Conservation (phyloP, 2,329 filamentous ascomycete species). For the Neocatenulostroma microsporum region DNA sequence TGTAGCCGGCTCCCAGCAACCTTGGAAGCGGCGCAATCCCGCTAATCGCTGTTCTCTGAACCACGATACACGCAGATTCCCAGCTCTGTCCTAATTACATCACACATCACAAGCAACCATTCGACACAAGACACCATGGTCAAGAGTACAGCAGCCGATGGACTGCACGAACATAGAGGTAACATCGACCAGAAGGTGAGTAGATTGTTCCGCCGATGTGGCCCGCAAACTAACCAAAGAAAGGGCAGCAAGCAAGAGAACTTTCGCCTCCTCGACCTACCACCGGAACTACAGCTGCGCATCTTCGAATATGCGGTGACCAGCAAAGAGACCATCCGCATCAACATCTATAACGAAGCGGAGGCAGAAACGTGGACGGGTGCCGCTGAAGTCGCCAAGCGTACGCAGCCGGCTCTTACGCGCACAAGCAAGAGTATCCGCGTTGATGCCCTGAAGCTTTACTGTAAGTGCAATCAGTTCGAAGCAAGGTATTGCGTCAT, state of each 20-base stretch:
- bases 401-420: neutral
- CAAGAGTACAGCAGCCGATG: too few species aligned
- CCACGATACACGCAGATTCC: too few species aligned
- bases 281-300: neutral
- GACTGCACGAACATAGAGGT: too few species aligned
- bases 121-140: too few species aligned
- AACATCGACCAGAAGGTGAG: too few species aligned
- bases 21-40: neutral
- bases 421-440: neutral
- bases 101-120: too few species aligned
- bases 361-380: too few species aligned
- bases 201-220: too few species aligned
- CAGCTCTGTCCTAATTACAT: too few species aligned
- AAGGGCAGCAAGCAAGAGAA: neutral
- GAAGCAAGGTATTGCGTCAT: neutral
- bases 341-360: too few species aligned
- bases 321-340: neutral
- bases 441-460: neutral
- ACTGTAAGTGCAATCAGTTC: neutral
- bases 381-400: too few species aligned
- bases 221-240: too few species aligned
- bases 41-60: neutral
- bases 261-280: neutral
- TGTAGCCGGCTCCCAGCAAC: neutral
- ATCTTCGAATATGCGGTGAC: constrained; percentile 5